Evolutionary conservation across 2,329 filamentous ascomycete species (phyloP), one percentile per base, ranked within the genome.

Genomic region (Pseudogymnoascus pannorum): DNA sequence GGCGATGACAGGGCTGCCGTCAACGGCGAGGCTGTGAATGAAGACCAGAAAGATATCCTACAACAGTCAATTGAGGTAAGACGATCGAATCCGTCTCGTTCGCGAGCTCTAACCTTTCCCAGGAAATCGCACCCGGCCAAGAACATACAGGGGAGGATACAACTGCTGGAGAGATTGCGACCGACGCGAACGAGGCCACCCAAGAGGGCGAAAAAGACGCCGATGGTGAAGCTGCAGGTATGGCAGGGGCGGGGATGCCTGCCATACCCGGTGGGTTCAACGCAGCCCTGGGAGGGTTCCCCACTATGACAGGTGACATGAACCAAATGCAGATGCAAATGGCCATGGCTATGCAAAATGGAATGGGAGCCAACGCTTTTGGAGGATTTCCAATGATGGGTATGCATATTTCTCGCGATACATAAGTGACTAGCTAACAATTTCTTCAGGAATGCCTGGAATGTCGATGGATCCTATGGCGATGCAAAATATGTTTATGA

Each of bases 381-480:
- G 78, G 79, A 62, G 77, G 77, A 64, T 87, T 87, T 70, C 81
- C 88, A 60, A 91, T 93, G 85, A 96, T 97, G 89, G 89, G 92
- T 97, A 84, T 72, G 89, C 80, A 57, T 8, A 36, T 20, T 40
- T 16, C 7, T 18, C n/a, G 29, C 24, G 31, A 33, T 35, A 26
- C 16, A 63, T 24, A 42, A 61, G 33, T 59, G 62, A 65, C 67
- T 54, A 60, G 60, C 38, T 58, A 58, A 33, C 40, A 66, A 64
- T 64, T 36, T 61, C 63, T 35, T 36, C 48, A 89, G 89, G 85
- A 72, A 92, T 94, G 88, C 79, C 87, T 67, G 85, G 85, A 71
- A 91, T 93, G 88, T 83, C 83, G 75, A 94, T 96, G 90, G 89
- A 92, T 80, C 85, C 86, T 64, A 86, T 87, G 81, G 77, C 79